These are phyloP conservation scores for Geum urbanum DNA, from an alignment of 306 rosid genomes.

Conservation along the genomic window DNA sequence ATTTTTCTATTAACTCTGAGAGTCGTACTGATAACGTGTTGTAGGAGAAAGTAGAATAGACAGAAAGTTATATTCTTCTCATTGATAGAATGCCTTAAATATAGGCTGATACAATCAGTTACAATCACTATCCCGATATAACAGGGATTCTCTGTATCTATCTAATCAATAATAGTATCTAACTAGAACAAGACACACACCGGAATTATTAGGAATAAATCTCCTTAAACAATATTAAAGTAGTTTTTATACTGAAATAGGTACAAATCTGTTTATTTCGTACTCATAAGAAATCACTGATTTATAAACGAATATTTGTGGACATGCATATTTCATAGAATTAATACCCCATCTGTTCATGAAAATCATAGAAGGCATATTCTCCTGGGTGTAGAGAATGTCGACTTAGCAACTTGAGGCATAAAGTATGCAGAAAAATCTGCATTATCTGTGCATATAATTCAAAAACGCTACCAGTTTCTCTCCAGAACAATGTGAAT, in stretches of 20 bases:
- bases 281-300: conserved; percentile 1
- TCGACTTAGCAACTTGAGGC: conserved; percentile 31
- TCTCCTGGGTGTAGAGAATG: conserved; percentile 27
- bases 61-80: no score
- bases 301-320: conserved; percentile 16
- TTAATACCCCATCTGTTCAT: not conserved
- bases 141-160: no score
- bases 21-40: no score
- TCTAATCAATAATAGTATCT: no score
- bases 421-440: conserved; percentile 21
- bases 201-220: no score
- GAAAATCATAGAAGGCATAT: conserved; percentile 8
- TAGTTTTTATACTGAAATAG: not conserved
- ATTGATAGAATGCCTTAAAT: no score
- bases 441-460: conserved; percentile 25
- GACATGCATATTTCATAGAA: conserved; percentile 18
- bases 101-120: no score
- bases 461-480: conserved; percentile 22
- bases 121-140: no score
- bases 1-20: no score
- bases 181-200: no score
- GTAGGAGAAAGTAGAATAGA: no score
- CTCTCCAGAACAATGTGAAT: conserved; percentile 16
- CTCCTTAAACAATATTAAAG: no score
- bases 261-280: not conserved